Percentiles rank a stretch among this genome's conserved stretches.
Conservation (phyloP, 2,329 filamentous ascomycete genomes). For the Apiospora phragmitis region DNA sequence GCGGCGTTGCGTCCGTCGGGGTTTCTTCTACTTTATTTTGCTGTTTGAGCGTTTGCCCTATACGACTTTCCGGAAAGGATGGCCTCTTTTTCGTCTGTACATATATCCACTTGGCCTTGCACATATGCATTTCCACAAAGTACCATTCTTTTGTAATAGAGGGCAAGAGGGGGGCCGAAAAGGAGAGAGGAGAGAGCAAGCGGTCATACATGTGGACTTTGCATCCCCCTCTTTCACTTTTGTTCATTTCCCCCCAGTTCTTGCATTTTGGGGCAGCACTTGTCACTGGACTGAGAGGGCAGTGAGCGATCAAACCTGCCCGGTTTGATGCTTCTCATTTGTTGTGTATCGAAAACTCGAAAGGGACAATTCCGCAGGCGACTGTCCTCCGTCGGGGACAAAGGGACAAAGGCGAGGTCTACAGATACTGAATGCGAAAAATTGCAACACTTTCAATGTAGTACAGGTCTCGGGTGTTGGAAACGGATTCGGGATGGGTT, state of each 20-base stretch:
- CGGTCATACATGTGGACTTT: background rate
- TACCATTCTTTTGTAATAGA: slow-evolving; percentile 13
- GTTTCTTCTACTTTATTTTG: background rate
- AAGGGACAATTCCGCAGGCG: background rate
- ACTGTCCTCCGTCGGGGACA: background rate
- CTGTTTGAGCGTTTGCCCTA: slow-evolving; percentile 1
- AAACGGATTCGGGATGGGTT: background rate
- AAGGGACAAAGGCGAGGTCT: background rate
- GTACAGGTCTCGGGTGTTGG: background rate
- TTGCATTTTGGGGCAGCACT: background rate
- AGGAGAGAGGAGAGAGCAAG: slow-evolving; percentile 3
- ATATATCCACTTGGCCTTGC: slow-evolving; percentile 7
- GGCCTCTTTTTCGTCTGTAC: slow-evolving; percentile 8
- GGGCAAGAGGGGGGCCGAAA: background rate
- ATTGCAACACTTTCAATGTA: background rate
- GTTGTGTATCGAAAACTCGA: background rate
- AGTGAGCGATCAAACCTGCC: background rate
- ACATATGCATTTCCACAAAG: slow-evolving; percentile 10
- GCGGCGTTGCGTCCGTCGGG: background rate
- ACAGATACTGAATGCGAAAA: slow-evolving; percentile 2
- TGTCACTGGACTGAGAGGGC: background rate
- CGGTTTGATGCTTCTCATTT: background rate
- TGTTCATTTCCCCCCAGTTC: background rate
- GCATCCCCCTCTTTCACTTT: background rate
- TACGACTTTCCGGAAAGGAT: background rate